These are phyloP conservation scores for Nelumbo lutea DNA, from an alignment of 164 flowering plant genomes.

Conservation along the genomic window DNA sequence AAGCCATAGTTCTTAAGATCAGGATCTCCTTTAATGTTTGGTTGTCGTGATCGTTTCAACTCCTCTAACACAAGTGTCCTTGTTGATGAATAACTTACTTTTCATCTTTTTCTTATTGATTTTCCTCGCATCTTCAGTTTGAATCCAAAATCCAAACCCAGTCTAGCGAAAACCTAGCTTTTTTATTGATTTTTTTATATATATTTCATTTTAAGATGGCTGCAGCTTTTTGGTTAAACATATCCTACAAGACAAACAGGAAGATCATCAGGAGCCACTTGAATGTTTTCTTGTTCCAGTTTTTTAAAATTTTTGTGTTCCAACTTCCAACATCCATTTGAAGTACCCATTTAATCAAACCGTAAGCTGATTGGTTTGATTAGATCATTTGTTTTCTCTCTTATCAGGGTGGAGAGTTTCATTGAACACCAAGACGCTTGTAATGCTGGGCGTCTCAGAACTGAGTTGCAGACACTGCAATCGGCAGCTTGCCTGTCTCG, in stretches of 20 bases:
- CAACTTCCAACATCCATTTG: neutral
- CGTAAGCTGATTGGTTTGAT: neutral
- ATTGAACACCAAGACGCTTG: slow-evolving; percentile 96
- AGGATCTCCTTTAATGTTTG: neutral
- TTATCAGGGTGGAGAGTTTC: slow-evolving; percentile 83
- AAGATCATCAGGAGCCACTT: neutral
- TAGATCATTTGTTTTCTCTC: neutral
- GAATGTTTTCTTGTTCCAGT: slow-evolving; percentile 2
- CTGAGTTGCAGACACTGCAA: slow-evolving; percentile 39
- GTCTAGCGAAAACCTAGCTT: neutral
- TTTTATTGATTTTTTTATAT: neutral
- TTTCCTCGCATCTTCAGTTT: neutral
- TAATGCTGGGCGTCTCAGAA: slow-evolving; percentile 42
- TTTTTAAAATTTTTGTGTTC: neutral
- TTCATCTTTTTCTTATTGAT: neutral
- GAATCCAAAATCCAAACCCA: neutral
- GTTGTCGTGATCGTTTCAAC: neutral
- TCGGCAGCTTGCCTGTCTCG: slow-evolving; percentile 50
- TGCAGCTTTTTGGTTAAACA: neutral
- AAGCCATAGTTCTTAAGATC: neutral
- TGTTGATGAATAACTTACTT: neutral
- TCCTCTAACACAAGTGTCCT: neutral
- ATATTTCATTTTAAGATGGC: neutral
- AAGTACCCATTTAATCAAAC: neutral
- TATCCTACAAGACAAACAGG: slow-evolving; percentile 4